These are phyloP conservation scores for Wickerhamiella australiensis DNA, from an alignment of 805 yeast genomes.

Conservation along the genomic window DNA sequence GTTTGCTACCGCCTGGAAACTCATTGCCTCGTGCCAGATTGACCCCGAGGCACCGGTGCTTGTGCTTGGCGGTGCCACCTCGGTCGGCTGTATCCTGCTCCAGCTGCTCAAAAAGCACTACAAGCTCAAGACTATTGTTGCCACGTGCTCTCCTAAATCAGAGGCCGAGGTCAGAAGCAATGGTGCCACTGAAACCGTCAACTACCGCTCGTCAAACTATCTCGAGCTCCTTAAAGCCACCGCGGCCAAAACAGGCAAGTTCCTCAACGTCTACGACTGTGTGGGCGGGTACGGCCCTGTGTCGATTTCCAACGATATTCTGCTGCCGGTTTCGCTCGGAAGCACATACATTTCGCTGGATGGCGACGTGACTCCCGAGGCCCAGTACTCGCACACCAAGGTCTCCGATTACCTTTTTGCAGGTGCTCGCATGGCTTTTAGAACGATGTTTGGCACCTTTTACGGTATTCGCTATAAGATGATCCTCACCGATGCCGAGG, in stretches of 20 bases:
- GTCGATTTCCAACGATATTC: constrained; percentile 31
- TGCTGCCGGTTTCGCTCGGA: constrained; percentile 32
- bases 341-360: constrained; percentile 37
- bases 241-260: constrained; percentile 21
- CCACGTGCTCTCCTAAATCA: constrained; percentile 43
- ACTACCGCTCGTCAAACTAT: constrained; percentile 18
- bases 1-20: constrained; percentile 47
- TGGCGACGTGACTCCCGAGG: constrained; percentile 37
- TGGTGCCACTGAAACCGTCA: constrained; percentile 45
- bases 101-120: constrained; percentile 45
- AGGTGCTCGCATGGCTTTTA: constrained; percentile 21
- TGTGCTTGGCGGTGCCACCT: constrained; percentile 63
- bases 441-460: constrained; percentile 24
- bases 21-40: constrained; percentile 30
- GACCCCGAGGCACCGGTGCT: constrained; percentile 32
- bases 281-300: constrained; percentile 47
- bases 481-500: constrained; percentile 8
- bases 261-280: constrained; percentile 53
- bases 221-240: background rate
- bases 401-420: background rate
- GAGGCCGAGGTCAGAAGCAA: constrained; percentile 32
- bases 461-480: constrained; percentile 26
- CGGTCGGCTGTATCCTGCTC: constrained; percentile 49
- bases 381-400: constrained; percentile 12
- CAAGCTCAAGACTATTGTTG: constrained; percentile 39